Conservation (phyloP, 352 stramenopile species). For the Phytopythium chamaehyphon region DNA sequence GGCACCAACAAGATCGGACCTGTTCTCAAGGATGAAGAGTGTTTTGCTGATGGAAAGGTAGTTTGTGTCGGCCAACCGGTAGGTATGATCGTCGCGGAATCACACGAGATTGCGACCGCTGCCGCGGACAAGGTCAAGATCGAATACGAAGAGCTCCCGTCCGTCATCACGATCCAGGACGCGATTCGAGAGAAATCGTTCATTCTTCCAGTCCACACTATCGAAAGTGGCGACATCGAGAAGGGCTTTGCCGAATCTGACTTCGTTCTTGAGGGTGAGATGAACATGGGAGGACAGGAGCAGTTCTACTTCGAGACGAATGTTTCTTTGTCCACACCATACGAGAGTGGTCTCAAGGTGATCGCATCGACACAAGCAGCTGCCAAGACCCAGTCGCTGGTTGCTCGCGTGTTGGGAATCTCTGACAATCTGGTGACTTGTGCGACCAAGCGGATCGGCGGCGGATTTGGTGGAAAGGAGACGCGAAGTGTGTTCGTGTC, state of each 20-base stretch:
- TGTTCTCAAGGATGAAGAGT: constrained; percentile 85
- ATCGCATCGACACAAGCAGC: constrained; percentile 93
- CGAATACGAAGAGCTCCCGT: constrained; percentile 84
- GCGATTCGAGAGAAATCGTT: constrained; percentile 92
- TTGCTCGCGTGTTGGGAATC: constrained; percentile 89
- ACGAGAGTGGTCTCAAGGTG: constrained; percentile 90
- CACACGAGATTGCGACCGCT: constrained; percentile 66
- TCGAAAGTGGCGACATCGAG: constrained; percentile 83
- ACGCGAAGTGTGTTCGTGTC: constrained; percentile 91
- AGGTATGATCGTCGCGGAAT: constrained; percentile 80
- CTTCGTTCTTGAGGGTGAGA: constrained; percentile 82
- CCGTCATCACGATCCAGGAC: constrained; percentile 94
- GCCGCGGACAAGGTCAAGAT: constrained; percentile 85
- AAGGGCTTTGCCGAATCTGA: constrained; percentile 62
- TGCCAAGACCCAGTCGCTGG: constrained; percentile 90
- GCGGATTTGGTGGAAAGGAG: constrained; percentile 96
- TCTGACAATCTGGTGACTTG: constrained; percentile 89
- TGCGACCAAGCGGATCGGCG: constrained; percentile 93
- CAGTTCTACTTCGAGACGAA: constrained; percentile 97
- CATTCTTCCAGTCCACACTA: constrained; percentile 75
- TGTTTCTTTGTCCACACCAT: constrained; percentile 67
- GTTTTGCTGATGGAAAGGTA: constrained; percentile 71
- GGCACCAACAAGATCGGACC: constrained; percentile 78
- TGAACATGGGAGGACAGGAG: constrained; percentile 91
- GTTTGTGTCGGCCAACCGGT: constrained; percentile 78